Evolutionary conservation across 1,139 yeast genomes (phyloP), one percentile per base, ranked within the genome.

Genomic region (Diutina neorugosa): DNA sequence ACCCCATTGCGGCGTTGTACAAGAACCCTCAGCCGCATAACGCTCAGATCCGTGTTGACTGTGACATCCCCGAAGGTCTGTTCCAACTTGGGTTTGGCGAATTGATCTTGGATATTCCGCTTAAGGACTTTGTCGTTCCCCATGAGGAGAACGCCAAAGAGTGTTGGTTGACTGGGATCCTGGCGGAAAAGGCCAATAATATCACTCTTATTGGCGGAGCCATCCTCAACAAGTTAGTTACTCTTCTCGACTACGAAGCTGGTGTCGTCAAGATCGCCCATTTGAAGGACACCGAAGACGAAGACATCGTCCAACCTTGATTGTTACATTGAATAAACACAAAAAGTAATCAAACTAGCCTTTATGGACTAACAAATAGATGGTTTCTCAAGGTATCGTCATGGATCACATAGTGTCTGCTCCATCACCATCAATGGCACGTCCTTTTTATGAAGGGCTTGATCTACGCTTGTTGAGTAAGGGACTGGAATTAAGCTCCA

Each of bases 371-470:
- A n/a, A n/a, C n/a, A n/a, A n/a, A n/a, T n/a, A n/a, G n/a, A n/a
- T n/a, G n/a, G n/a, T n/a, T n/a, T n/a, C n/a, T n/a, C n/a, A n/a
- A n/a, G n/a, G n/a, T n/a, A n/a, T n/a, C n/a, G n/a, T n/a, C n/a
- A n/a, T n/a, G n/a, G 60, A 57, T 58, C 60, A 58, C 57, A 57
- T 58, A 59, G 59, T 58, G 60, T 58, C 60, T 56, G 60, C 57
- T 59, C 57, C 60, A 58, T 20, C 18, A 12, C 41, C 41, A 12
- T 37, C 14, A 12, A 6, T 37, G 18, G 3, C 18, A 37, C 5
- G n/a, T n/a, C n/a, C n/a, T n/a, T n/a, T n/a, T n/a, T n/a, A n/a
- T n/a, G n/a, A n/a, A n/a, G n/a, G n/a, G n/a, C n/a, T n/a, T n/a
- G n/a, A n/a, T n/a, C n/a, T n/a, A n/a, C n/a, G n/a, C n/a, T n/a